Evolutionary conservation across 176 grass and related monocot genomes (phyloP).

Genomic region (Musa schizocarpa): DNA sequence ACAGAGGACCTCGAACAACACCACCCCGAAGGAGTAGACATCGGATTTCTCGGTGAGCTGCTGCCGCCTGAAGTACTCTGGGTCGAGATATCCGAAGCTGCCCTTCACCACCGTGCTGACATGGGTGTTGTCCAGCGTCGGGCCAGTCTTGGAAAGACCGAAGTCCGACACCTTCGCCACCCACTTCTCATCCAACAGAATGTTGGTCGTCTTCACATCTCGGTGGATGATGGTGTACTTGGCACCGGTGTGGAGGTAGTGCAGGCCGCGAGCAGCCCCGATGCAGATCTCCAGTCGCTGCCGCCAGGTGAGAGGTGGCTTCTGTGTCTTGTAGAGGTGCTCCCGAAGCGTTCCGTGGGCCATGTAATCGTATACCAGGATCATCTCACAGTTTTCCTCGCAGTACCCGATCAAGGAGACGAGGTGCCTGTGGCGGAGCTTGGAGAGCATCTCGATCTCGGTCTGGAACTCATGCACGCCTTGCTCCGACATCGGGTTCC

Average conservation of each 20-base stretch:
- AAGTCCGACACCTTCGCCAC: constrained; percentile 55
- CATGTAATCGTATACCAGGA: constrained; percentile 80
- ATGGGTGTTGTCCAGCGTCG: constrained; percentile 45
- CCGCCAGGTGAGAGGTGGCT: constrained; percentile 50
- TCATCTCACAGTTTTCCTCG: constrained; percentile 65
- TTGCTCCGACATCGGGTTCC: constrained; percentile 50
- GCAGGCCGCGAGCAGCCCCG: constrained; percentile 46
- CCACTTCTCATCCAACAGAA: constrained; percentile 29
- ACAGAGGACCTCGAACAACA: constrained; percentile 59
- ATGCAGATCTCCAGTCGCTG: constrained; percentile 65
- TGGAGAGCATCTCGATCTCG: constrained; percentile 69
- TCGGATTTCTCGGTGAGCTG: constrained; percentile 38
- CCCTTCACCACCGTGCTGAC: constrained; percentile 79
- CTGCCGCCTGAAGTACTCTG: constrained; percentile 56
- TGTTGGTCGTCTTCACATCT: constrained; percentile 72
- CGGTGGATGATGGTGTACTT: constrained; percentile 65
- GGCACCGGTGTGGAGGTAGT: constrained; percentile 65
- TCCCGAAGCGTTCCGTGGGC: constrained; percentile 49
- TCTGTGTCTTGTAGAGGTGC: constrained; percentile 50
- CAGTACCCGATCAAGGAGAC: constrained; percentile 68
- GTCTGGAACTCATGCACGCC: constrained; percentile 60
- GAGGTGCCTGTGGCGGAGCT: constrained; percentile 59
- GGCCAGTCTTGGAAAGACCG: constrained; percentile 53
- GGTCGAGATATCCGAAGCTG: constrained; percentile 66
- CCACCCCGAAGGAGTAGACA: constrained; percentile 55